Conservation (phyloP, 164 flowering plant species). For the Kingdonia uniflora region DNA sequence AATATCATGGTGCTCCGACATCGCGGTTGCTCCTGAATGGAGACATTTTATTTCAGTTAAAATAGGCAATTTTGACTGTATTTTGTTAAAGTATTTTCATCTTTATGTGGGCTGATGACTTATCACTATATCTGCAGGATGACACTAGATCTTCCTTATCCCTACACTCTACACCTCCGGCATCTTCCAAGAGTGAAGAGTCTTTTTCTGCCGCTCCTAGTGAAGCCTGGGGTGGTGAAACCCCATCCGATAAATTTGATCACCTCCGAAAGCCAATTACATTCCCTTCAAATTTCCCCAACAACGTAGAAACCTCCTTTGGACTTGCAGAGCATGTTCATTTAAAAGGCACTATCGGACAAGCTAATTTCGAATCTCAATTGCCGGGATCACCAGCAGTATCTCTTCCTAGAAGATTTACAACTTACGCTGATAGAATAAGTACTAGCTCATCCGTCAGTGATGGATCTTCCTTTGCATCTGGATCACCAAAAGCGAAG, state of each 20-base stretch:
- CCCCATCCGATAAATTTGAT: slow-evolving; percentile 42
- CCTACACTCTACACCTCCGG: slow-evolving; percentile 34
- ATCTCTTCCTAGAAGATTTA: slow-evolving; percentile 42
- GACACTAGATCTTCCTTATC: slow-evolving; percentile 37
- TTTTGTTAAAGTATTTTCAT: too few relatives aligned
- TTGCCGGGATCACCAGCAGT: slow-evolving; percentile 30
- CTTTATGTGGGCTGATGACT: neutral
- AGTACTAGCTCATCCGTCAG: slow-evolving; percentile 56
- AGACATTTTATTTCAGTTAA: too few relatives aligned
- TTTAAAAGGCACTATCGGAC: slow-evolving; percentile 30
- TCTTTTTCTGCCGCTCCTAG: slow-evolving; percentile 66
- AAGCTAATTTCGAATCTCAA: slow-evolving; percentile 32
- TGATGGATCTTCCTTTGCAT: slow-evolving; percentile 42
- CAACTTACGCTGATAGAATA: slow-evolving; percentile 89
- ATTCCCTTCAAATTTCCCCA: slow-evolving; percentile 42
- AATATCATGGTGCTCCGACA: too few relatives aligned
- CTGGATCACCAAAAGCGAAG: slow-evolving; percentile 87
- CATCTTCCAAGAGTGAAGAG: slow-evolving; percentile 47
- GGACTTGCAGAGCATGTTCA: slow-evolving; percentile 35
- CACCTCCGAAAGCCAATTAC: slow-evolving; percentile 38
- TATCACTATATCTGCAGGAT: slow-evolving; percentile 41
- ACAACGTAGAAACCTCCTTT: slow-evolving; percentile 38
- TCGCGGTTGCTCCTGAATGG: too few relatives aligned
- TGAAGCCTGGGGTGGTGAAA: slow-evolving; percentile 97
- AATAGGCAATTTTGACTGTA: too few relatives aligned